phyloP scores from a whole-genome alignment of 2,329 filamentous ascomycete genomes.

The Fusarium verrucosum region DNA sequence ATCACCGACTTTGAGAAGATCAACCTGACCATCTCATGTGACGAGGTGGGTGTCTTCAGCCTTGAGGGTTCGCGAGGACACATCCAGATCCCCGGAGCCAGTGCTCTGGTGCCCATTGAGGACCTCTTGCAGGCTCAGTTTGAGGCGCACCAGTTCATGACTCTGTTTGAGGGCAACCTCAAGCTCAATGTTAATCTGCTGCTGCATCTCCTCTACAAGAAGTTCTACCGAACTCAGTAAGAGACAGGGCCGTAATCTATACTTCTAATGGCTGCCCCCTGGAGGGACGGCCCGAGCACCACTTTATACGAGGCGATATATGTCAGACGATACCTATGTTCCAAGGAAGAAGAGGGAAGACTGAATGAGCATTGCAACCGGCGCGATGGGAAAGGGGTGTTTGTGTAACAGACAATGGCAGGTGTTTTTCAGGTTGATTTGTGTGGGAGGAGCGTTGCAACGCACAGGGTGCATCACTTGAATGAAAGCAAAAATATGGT shows the following conservation, averaged over 20 bases:
- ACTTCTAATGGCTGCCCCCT: conserved; percentile 19
- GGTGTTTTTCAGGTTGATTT: conserved; percentile 43
- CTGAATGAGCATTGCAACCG: conserved; percentile 41
- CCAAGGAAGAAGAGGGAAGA: conserved; percentile 24
- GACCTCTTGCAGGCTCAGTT: conserved; percentile 96
- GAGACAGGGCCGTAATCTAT: conserved; percentile 9
- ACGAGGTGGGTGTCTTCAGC: conserved; percentile 92
- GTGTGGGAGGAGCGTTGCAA: conserved; percentile 27
- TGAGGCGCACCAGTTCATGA: conserved; percentile 96
- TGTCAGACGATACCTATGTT: conserved; percentile 30
- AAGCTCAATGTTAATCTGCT: conserved; percentile 96
- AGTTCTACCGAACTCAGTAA: conserved; percentile 86
- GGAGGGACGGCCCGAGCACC: conserved; percentile 24
- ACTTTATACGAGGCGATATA: conserved; percentile 18
- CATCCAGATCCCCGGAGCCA: conserved; percentile 95
- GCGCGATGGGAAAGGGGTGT: conserved; percentile 38
- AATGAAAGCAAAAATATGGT: conserved; percentile 36
- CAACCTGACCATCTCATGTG: conserved; percentile 92
- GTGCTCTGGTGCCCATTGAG: conserved; percentile 87
- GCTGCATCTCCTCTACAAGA: conserved; percentile 97
- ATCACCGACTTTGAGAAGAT: conserved; percentile 84
- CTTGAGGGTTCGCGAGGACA: conserved; percentile 90
- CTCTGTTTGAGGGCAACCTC: conserved; percentile 85
- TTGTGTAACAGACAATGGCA: conserved; percentile 24
- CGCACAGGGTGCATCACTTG: conserved; percentile 31